Conservation (phyloP, 1,139 yeast species). For the Spathaspora sp. region DNA sequence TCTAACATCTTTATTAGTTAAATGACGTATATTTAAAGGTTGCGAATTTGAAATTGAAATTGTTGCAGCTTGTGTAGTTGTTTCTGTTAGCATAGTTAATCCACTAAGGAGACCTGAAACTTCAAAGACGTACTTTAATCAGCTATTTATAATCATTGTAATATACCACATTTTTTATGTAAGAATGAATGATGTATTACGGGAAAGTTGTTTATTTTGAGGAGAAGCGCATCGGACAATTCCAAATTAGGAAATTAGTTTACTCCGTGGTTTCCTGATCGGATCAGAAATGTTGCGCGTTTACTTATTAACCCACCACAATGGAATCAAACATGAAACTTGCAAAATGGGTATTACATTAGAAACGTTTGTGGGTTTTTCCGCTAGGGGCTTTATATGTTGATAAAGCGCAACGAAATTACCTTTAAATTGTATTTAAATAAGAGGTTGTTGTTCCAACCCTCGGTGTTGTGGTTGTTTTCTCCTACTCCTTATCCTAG, state of each 20-base stretch:
- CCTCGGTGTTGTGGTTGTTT: not conserved
- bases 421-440: not conserved
- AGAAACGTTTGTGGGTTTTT: not conserved
- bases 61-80: not conserved
- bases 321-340: not conserved
- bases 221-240: slow-evolving; percentile 3
- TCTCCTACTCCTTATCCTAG: too few relatives aligned
- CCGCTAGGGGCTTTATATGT: not conserved
- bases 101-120: not conserved
- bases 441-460: not conserved
- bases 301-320: not conserved
- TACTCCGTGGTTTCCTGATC: not conserved
- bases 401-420: too few relatives aligned
- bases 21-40: slow-evolving; percentile 19
- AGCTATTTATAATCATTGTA: not conserved
- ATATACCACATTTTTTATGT: not conserved
- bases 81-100: not conserved
- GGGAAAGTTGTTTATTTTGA: not conserved
- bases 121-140: not conserved
- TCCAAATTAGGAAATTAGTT: slow-evolving; percentile 4
- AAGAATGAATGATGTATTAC: not conserved
- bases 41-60: not conserved
- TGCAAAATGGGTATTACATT: not conserved
- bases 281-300: not conserved
- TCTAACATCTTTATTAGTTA: slow-evolving; percentile 44